phyloP scores from a whole-genome alignment of 2,329 filamentous ascomycete species.

The Clarireedia homoeocarpa region DNA sequence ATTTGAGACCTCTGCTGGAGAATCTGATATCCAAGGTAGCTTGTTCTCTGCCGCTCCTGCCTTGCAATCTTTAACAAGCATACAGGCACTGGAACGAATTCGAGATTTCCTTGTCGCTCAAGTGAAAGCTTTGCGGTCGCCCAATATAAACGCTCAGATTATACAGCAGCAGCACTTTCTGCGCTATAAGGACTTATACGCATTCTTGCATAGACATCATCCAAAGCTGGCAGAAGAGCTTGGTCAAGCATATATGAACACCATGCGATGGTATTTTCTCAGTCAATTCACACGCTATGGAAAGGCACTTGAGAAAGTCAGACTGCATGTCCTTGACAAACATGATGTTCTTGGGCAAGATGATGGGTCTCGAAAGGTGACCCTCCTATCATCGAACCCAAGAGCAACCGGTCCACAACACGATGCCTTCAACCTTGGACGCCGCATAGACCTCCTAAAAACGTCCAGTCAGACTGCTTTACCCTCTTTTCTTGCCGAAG shows the following conservation, averaged over 20 bases:
- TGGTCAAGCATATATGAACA: constrained; percentile 88
- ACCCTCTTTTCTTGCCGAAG: constrained; percentile 83
- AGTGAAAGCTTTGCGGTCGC: constrained; percentile 87
- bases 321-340: constrained; percentile 73
- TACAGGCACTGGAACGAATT: constrained; percentile 80
- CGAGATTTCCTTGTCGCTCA: constrained; percentile 90
- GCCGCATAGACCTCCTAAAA: constrained; percentile 74
- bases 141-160: constrained; percentile 94
- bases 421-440: constrained; percentile 83
- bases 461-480: constrained; percentile 67
- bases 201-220: constrained; percentile 78
- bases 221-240: constrained; percentile 82
- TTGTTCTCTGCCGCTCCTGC: background rate
- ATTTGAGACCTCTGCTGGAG: constrained; percentile 76
- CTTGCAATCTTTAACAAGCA: background rate
- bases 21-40: constrained; percentile 73
- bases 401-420: constrained; percentile 54
- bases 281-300: constrained; percentile 88
- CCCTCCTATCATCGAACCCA: constrained; percentile 45
- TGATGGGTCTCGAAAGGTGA: constrained; percentile 57
- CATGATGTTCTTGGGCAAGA: constrained; percentile 79
- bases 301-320: constrained; percentile 75
- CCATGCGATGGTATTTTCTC: constrained; percentile 97
- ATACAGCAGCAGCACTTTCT: constrained; percentile 91
- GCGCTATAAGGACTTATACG: constrained; percentile 79